Base-by-base conservation (phyloP, 805 yeast species). In the Teunomyces gatunensis region DNA sequence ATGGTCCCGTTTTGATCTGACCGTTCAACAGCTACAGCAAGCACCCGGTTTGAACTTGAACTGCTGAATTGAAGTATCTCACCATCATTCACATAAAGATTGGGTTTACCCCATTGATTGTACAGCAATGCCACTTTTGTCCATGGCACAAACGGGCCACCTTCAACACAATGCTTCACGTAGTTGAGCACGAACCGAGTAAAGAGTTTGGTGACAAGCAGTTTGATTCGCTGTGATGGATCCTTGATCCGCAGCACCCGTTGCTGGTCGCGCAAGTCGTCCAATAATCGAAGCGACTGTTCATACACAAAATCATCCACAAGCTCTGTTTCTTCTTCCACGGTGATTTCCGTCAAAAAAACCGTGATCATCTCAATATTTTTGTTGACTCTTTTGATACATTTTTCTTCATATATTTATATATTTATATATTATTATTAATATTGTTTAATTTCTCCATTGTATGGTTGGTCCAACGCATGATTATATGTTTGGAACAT, bases 81-180 rank as follows among this genome's bases (percentile, higher is more conserved):
- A 4, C 45, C 53, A 6, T 48, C 53, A 6, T 48, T 40, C 4
- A 66, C 49, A 20, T 56, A 61, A 1, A 47, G 45, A 12, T 80
- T 40, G 0, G 94, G 91, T 54, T 86, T 87, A 0, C 94, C 92
- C 54, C 56, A 75, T 29, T 59, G 47, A 32, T 73, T 75, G 29
- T 54, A 58, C 0, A 49, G 47, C 39, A 77, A 65, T 29, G 52
- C 44, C 3, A 74, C n/a, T 12, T 45, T 49, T 7, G 49, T 44
- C 59, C 64, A 60, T 3, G 61, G 64, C 3, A 49, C 48, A 28
- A 51, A 56, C 1, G 7, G 33, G 5, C 47, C 49, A 0, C 47
- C 45, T 12, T 50, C 27, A 12, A 57, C 45, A 2, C 51, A 50
- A 12, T 54, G 48, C 3, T 66, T 54, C 13, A 65, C 52, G 11